Evolutionary conservation across 805 yeast species (phyloP), one percentile per base, ranked within the genome.

Genomic region (Yamadazyma tumulicola): DNA sequence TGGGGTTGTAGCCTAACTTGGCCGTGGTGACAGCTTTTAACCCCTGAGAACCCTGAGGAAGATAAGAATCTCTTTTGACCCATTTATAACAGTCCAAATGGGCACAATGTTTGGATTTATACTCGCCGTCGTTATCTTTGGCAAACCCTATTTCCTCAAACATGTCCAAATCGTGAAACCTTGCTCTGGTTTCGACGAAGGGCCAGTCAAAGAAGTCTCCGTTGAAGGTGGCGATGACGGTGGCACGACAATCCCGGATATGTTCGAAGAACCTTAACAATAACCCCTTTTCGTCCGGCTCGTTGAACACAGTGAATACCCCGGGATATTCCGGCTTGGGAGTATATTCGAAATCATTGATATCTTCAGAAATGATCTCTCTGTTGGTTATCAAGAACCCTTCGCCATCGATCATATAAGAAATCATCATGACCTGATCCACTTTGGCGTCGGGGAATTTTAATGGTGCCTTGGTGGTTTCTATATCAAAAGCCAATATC

Each of bases 191-290:
- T 47, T 89, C 97, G 2, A 93, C 91, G 55, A 88, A 93, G 1
- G 99, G 99, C 97, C 98, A 93, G 68, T 93, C 99, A 62, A 93
- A 93, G 54, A 89, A 91, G 56, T 93, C 99, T 70, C 99, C 99
- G 62, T 93, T 93, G 51, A 86, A 93, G 0, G 98, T 93, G 1
- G 96, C 95, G 36, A 94, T 93, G n/a, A 93, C 95, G 0, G 97
- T 91, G 1, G 99, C 98, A 46, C 76, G 72, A 3, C 74, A 84
- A 27, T 93, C 97, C 43, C 88, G 67, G 16, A 93, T 75, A 55
- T 93, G 98, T 47, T 85, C 96, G 55, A 86, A 94, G 52, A 94
- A 93, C 38, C 85, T 66, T 35, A 72, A 66, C 20, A 93, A 58
- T 5, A 88, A 63, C 4, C 78, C 85, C 45, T 79, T 76, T 60